Conservation (phyloP, 2,329 filamentous ascomycete genomes). For the Colletotrichum tanaceti region DNA sequence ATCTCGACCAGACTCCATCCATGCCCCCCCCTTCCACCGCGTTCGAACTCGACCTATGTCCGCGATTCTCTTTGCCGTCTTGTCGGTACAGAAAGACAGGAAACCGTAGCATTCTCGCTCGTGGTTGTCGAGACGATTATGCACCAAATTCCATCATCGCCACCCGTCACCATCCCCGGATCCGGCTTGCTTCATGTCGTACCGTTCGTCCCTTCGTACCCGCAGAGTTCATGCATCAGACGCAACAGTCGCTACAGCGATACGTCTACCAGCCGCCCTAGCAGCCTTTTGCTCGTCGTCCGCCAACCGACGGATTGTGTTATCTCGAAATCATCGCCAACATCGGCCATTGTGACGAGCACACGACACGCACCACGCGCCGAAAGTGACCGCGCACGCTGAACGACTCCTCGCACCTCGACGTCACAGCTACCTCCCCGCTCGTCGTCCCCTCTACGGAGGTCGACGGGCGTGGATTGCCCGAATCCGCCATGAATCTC, state of each 20-base stretch:
- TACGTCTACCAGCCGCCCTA: conserved; percentile 43
- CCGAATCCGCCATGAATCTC: conserved; percentile 61
- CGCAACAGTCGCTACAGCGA: conserved; percentile 42
- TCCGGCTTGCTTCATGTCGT: conserved; percentile 35
- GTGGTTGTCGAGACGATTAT: conserved; percentile 18
- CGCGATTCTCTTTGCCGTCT: conserved; percentile 7
- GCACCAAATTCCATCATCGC: conserved; percentile 11
- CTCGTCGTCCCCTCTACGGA: conserved; percentile 70
- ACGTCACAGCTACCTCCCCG: conserved; percentile 47
- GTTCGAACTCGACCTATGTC: conserved; percentile 20
- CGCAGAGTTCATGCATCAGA: conserved; percentile 48
- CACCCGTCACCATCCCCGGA: conserved; percentile 12
- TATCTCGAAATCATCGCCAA: conserved; percentile 11
- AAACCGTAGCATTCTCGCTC: conserved; percentile 8
- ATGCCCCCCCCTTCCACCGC: conserved; percentile 15
- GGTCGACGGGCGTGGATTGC: conserved; percentile 67
- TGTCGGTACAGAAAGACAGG: conserved; percentile 4
- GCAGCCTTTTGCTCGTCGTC: conserved; percentile 42
- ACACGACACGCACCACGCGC: conserved; percentile 35
- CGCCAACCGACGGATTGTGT: conserved; percentile 15
- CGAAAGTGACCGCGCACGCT: conserved; percentile 13
- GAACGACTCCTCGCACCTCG: conserved; percentile 14
- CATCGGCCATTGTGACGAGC: conserved; percentile 18
- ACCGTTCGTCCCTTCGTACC: conserved; percentile 41
- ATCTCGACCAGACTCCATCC: conserved; percentile 19